A percentile compares a stretch with the other conserved stretches of the same genome.
Evolutionary conservation across 257 asterid genomes (phyloP).

Genomic region (Verbena officinalis): DNA sequence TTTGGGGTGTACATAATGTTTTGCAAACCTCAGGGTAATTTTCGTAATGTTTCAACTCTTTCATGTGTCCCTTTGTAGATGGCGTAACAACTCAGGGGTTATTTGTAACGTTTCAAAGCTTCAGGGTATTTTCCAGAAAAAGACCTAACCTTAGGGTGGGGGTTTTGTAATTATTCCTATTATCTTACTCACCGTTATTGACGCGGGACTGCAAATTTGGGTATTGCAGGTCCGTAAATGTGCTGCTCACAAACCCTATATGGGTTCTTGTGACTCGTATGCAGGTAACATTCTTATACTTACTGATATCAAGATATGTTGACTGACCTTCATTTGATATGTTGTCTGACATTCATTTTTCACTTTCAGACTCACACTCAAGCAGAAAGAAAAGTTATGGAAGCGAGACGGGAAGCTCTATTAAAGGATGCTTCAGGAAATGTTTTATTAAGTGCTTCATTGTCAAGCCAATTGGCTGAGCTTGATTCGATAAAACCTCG

Average conservation of each 20-base stretch:
- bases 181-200: slow-evolving; percentile 9
- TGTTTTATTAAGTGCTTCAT: slow-evolving; percentile 39
- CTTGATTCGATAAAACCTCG: slow-evolving; percentile 72
- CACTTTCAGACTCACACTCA: slow-evolving; percentile 80
- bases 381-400: slow-evolving; percentile 77
- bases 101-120: no score
- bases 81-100: no score
- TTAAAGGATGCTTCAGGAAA: slow-evolving; percentile 61
- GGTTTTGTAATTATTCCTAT: no score
- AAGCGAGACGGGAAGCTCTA: slow-evolving; percentile 74
- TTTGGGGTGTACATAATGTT: no score
- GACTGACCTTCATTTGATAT: background rate
- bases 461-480: slow-evolving; percentile 55
- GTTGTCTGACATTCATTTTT: slow-evolving; percentile 20
- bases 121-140: no score
- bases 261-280: slow-evolving; percentile 97
- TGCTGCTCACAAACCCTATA: slow-evolving; percentile 81
- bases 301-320: no score
- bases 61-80: no score
- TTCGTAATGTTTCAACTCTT: no score
- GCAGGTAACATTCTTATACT: slow-evolving; percentile 58
- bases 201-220: slow-evolving; percentile 12
- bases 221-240: slow-evolving; percentile 68
- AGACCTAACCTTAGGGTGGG: no score
- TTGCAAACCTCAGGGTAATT: no score